phyloP scores from a whole-genome alignment of 768 basidiomycete genomes.

The Mycena amicta region DNA sequence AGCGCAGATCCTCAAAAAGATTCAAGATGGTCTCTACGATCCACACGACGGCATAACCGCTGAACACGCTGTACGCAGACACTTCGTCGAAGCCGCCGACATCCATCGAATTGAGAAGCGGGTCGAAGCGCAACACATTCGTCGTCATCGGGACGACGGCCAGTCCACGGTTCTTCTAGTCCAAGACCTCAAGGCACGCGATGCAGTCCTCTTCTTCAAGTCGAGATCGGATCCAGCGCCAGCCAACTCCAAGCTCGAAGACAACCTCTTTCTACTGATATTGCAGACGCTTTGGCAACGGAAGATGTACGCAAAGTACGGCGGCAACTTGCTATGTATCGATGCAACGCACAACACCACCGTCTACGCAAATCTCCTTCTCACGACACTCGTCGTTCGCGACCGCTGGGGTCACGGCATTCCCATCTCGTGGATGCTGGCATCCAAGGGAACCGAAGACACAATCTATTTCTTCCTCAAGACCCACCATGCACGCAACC shows the following conservation, averaged over 20 bases:
- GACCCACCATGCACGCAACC: constrained; percentile 7
- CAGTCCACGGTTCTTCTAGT: neutral
- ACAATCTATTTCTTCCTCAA: constrained; percentile 21
- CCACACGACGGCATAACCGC: neutral
- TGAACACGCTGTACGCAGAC: neutral
- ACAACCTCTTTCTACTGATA: neutral
- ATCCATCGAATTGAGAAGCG: neutral
- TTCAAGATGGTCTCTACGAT: neutral
- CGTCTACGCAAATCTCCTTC: constrained; percentile 1
- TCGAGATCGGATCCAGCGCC: neutral
- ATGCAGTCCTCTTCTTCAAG: neutral
- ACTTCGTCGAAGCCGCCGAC: neutral
- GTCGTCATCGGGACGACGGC: neutral
- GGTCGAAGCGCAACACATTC: neutral
- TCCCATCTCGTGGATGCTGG: constrained; percentile 22
- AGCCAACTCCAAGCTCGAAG: neutral
- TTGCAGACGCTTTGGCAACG: neutral
- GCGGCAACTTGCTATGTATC: neutral
- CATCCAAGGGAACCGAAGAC: constrained; percentile 19
- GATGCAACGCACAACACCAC: constrained; percentile 8
- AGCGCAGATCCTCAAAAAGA: neutral
- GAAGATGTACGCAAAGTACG: neutral
- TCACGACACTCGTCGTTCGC: constrained; percentile 3
- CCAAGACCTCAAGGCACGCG: neutral
- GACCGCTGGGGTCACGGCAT: constrained; percentile 15